Conservation (phyloP, 306 rosid species). For the Cicer judaicum region DNA sequence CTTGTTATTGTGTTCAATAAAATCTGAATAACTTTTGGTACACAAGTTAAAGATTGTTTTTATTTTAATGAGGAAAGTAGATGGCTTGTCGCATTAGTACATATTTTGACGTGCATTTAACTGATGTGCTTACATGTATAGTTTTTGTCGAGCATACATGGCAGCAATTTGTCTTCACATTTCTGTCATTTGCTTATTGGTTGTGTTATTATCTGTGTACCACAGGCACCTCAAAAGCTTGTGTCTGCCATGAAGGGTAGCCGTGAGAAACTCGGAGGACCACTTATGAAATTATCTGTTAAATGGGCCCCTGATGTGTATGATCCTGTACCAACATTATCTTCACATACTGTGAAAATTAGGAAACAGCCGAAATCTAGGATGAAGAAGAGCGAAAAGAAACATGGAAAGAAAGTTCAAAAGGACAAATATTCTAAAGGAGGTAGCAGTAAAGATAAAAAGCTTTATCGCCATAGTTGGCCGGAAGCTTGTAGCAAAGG, state of each 20-base stretch:
- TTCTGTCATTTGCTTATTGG: conserved; percentile 3
- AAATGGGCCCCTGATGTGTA: conserved; percentile 91
- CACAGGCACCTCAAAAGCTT: conserved; percentile 64
- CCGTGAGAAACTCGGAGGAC: conserved; percentile 57
- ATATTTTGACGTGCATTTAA: not conserved
- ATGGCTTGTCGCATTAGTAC: not conserved
- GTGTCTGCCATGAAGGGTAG: conserved; percentile 86
- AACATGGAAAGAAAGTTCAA: conserved; percentile 70
- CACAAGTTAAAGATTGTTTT: not conserved
- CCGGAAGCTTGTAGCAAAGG: conserved; percentile 35
- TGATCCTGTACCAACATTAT: conserved; percentile 70
- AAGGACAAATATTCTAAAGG: conserved; percentile 60
- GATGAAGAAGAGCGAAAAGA: conserved; percentile 64
- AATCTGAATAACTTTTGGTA: not conserved
- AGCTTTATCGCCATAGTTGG: conserved; percentile 49
- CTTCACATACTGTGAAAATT: conserved; percentile 60
- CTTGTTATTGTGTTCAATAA: not conserved
- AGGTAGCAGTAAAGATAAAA: conserved; percentile 63
- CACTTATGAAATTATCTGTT: conserved; percentile 57
- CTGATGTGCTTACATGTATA: not conserved
- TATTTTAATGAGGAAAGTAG: conserved; percentile 7
- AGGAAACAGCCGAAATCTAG: conserved; percentile 73
- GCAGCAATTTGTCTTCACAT: not conserved
- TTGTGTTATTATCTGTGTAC: conserved; percentile 35
- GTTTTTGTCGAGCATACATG: not conserved